Conservation (phyloP, 345 rosid species). For the Brassica cretica region DNA sequence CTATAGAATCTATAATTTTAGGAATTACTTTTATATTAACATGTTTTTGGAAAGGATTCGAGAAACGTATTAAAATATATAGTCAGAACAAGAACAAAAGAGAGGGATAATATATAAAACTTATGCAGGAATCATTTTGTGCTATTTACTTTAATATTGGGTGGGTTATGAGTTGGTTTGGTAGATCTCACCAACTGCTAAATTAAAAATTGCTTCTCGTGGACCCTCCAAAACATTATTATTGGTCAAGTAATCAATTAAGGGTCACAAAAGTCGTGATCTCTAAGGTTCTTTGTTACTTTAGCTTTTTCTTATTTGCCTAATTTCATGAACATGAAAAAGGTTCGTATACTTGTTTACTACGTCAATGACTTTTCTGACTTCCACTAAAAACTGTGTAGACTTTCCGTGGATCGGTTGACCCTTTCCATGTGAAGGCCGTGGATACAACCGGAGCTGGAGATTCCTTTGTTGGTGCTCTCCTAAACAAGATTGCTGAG, state of each 20-base stretch:
- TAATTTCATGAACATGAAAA: conserved; percentile 29
- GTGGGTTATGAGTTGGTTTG: conserved; percentile 21
- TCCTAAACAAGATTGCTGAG: conserved; percentile 69
- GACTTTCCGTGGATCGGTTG: conserved; percentile 79
- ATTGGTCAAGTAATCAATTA: conserved; percentile 1
- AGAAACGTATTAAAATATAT: background rate
- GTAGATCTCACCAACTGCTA: conserved; percentile 40
- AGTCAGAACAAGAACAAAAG: background rate
- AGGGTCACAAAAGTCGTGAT: conserved; percentile 23
- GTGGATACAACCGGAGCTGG: conserved; percentile 99
- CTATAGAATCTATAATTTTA: background rate
- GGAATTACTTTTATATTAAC: conserved; percentile 14
- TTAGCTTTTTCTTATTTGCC: conserved; percentile 18
- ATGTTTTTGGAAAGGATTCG: conserved; percentile 19
- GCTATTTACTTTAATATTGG: too few relatives aligned
- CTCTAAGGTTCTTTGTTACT: conserved; percentile 19
- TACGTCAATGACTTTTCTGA: conserved; percentile 10
- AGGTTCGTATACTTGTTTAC: conserved; percentile 8
- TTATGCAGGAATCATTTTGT: conserved; percentile 13
- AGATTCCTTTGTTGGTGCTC: conserved; percentile 92
- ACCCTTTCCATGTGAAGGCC: conserved; percentile 76
- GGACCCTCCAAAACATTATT: conserved; percentile 23
- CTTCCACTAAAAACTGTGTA: conserved; percentile 27
- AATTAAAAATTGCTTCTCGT: conserved; percentile 18
- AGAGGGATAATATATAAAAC: background rate